Conservation (phyloP, 75 land plant species). For the Cryptomeria japonica region DNA sequence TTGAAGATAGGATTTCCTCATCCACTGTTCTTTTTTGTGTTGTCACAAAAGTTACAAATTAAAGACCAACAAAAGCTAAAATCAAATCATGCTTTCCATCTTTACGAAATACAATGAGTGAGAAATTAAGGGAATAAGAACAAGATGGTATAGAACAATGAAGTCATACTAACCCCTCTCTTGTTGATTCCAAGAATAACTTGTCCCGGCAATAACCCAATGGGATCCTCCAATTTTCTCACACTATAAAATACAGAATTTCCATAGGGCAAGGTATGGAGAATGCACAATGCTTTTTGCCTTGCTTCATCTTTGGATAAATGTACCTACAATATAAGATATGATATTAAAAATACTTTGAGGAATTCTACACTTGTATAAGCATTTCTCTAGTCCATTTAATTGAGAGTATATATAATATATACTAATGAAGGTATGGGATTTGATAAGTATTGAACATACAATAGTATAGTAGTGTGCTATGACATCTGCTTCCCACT, state of each 20-base stretch:
- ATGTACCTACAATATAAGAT: conserved; percentile 20
- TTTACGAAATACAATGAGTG: background rate
- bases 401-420: background rate
- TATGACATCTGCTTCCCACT: conserved; percentile 31
- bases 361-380: background rate
- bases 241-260: conserved; percentile 30
- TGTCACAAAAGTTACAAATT: too few species aligned
- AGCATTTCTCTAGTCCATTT: background rate
- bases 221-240: conserved; percentile 29
- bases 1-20: too few species aligned
- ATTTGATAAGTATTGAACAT: conserved; percentile 10
- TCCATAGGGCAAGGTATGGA: conserved; percentile 27
- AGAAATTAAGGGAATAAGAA: background rate
- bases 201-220: conserved; percentile 29
- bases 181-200: conserved; percentile 35
- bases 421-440: background rate
- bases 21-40: too few species aligned
- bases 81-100: background rate
- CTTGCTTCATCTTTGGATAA: conserved; percentile 35
- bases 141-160: background rate
- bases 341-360: background rate
- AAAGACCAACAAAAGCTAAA: background rate
- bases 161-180: conserved; percentile 21
- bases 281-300: conserved; percentile 16
- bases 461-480: conserved; percentile 26